Base-by-base conservation (phyloP, 2,329 filamentous ascomycete genomes). In the Xylariales sp. region DNA sequence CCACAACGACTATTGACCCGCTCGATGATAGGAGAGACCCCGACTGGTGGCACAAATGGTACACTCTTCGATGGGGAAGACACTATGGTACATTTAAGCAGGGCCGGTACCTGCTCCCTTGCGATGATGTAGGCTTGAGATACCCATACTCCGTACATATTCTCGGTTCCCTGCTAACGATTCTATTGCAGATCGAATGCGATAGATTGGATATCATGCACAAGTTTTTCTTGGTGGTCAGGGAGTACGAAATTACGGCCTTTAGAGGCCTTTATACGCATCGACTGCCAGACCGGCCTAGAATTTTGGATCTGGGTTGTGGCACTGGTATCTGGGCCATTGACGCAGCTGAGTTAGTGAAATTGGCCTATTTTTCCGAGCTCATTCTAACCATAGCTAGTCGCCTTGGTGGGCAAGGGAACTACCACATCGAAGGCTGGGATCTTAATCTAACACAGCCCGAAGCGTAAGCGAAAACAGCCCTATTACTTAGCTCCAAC, bases 271-370 rank as follows among this genome's bases (percentile, higher is more conserved):
- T 78, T 28, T 73, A 73, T 63, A 69, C 72, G 10, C 83, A 87
- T 69, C 75, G 48, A n/a, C 63, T 80, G 10, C 77, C 78, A 43
- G 72, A 59, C 23, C 72, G 76, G 1, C 80, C 81, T 1, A 80
- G 82, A 58, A 84, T 91, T 55, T 77, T 91, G 49, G 89, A 91
- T 75, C 77, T 97, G 62, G 95, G 94, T 49, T 94, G 91, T 70
- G 95, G 94, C 23, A 97, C 93, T 0, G 94, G 93, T 46, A 95
- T 97, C 69, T 98, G 95, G 95, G 89, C 91, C 48, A 92, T 97
- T 74, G 91, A 95, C 72, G 91, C 97, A 81, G 91, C 92, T 70
- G 90, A 92, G 87, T 93, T 83, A 81, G 88, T 78, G 28, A 54
- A 54, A 53, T 16, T 43, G 1, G 36, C 55, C 39, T n/a, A 43